Percentiles rank a stretch among this genome's conserved stretches.
These are phyloP conservation scores for Melaleuca quinquenervia DNA, from an alignment of 345 rosid species.

Conservation along the genomic window DNA sequence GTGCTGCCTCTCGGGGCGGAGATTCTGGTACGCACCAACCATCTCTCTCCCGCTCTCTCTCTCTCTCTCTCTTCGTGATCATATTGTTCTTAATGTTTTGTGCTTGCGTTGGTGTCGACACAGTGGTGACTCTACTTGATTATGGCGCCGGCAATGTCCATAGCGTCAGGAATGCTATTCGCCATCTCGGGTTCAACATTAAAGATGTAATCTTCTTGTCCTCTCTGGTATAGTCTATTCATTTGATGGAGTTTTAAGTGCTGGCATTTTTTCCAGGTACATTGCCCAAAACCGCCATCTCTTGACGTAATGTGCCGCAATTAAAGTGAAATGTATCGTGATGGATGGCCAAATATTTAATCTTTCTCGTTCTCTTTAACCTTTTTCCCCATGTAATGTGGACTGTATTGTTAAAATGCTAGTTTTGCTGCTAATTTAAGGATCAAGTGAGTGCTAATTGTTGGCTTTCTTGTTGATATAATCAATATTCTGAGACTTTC, in stretches of 20 bases:
- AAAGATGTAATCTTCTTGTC: slow-evolving; percentile 29
- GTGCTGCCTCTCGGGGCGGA: slow-evolving; percentile 36
- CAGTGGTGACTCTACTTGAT: slow-evolving; percentile 85
- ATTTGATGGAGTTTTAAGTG: background rate
- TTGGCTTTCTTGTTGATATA: background rate
- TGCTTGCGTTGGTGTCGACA: background rate
- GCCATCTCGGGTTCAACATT: slow-evolving; percentile 57
- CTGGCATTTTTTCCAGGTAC: background rate
- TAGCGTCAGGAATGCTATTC: slow-evolving; percentile 79
- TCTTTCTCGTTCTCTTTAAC: background rate
- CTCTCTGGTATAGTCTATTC: background rate
- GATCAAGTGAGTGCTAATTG: background rate
- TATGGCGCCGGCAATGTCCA: slow-evolving; percentile 96
- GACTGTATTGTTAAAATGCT: background rate
- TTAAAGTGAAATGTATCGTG: background rate
- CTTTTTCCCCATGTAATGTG: background rate
- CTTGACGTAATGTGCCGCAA: background rate
- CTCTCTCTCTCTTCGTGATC: background rate
- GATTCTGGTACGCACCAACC: slow-evolving; percentile 43
- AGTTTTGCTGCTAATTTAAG: background rate
- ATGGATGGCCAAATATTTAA: background rate
- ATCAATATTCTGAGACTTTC: background rate
- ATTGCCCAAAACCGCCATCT: background rate
- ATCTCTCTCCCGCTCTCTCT: background rate
- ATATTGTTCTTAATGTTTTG: background rate